Evolutionary conservation across 2,329 filamentous ascomycete genomes (phyloP).

Genomic region (Ambrosiella xylebori): DNA sequence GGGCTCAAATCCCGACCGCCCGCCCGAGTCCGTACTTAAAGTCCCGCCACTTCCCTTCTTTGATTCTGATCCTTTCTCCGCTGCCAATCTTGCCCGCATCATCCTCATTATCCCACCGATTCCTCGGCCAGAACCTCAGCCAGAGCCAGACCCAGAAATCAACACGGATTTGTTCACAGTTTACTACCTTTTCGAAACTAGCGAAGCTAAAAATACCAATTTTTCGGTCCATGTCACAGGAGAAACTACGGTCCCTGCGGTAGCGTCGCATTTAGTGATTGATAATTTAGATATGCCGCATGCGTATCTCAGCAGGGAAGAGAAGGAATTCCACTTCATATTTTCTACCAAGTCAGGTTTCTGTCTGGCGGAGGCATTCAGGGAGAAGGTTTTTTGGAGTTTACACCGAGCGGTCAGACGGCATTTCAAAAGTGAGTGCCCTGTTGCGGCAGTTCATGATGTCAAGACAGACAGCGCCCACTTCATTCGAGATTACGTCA

Average conservation of each 20-base stretch:
- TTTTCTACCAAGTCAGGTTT: constrained; percentile 52
- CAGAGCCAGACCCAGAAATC: neutral
- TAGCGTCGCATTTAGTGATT: constrained; percentile 15
- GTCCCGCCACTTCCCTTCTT: neutral
- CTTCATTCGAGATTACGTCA: constrained; percentile 48
- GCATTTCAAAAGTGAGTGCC: constrained; percentile 18
- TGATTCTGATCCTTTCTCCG: neutral
- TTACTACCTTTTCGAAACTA: constrained; percentile 1
- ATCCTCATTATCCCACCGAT: neutral
- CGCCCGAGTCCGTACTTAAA: too few species aligned
- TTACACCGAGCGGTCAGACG: neutral
- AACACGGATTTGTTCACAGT: constrained; percentile 2
- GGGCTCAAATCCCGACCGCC: too few species aligned
- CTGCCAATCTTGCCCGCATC: neutral
- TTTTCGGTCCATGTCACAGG: constrained; percentile 10
- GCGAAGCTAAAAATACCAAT: constrained; percentile 11
- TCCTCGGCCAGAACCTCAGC: too few species aligned
- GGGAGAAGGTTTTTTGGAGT: constrained; percentile 5
- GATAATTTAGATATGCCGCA: neutral
- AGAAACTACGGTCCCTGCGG: constrained; percentile 17
- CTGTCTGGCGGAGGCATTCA: constrained; percentile 27
- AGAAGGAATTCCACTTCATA: constrained; percentile 37
- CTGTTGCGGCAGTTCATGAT: constrained; percentile 27
- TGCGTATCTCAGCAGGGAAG: constrained; percentile 12
- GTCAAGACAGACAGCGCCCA: constrained; percentile 45